Evolutionary conservation across 768 basidiomycete genomes (phyloP), one percentile per base, ranked within the genome.

Genomic region (Tulasnella sp.): DNA sequence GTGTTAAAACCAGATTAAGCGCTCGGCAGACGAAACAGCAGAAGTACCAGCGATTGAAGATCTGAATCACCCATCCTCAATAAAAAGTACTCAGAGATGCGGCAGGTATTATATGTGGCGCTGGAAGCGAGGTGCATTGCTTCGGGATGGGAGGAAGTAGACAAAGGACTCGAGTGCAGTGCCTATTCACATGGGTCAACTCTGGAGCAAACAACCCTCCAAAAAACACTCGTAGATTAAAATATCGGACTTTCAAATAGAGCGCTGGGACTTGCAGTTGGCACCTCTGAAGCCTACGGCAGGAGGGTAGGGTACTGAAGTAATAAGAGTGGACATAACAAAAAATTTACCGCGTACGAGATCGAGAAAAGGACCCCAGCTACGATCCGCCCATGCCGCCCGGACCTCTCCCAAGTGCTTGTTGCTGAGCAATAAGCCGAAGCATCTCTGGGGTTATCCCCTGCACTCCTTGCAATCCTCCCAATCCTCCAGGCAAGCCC

Each of bases 371-470:
- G 1, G 9, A 23, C 39, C 18, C 40, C 23, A 15, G 48, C 29
- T 61, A 51, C 2, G 29, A 39, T 2, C 26, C 55, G 10, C 48
- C 48, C 61, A 69, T 13, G 29, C 74, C 51, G 32, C 74, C 71
- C 37, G n/a, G 23, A 15, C 71, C 55, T 11, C 57, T 57, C 23
- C 32, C 10, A 29, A 40, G 32, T 18, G 48, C 48, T 13, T 40
- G 18, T 44, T 74, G 73, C 44, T 42, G 71, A 18, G 32, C 29
- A 13, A 76, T 11, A 15, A 69, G 15, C 37, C 57, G 48, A 29
- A 76, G 35, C 32, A 76, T 23, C 48, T 76, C 75, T n/a, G 75
- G 51, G 15, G 57, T 61, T 10, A 76, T 15, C 29, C 71, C 71
- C n/a, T 51, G 51, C 51, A 51, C 23, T 23, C 39, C 71, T 46